These are phyloP conservation scores for Acanthochlamys bracteata DNA, from an alignment of 106 monocot genomes.

Conservation along the genomic window DNA sequence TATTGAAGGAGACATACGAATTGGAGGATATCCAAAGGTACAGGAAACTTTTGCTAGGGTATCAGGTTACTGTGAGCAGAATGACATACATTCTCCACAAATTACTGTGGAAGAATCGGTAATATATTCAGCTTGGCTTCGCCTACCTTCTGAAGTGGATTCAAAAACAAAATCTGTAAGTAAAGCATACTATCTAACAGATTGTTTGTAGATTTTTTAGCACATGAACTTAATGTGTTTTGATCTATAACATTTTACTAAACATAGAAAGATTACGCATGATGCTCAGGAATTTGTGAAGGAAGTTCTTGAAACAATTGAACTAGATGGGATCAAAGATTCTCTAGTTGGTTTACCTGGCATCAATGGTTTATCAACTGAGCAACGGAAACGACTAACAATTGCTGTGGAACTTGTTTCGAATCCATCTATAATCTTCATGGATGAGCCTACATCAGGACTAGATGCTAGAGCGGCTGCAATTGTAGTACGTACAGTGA, in stretches of 20 bases:
- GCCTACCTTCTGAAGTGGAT: slow-evolving; percentile 49
- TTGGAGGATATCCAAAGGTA: slow-evolving; percentile 66
- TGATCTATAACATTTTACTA: background rate
- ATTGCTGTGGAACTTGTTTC: slow-evolving; percentile 78
- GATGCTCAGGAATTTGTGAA: slow-evolving; percentile 47
- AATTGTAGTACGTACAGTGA: slow-evolving; percentile 67
- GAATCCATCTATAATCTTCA: slow-evolving; percentile 71
- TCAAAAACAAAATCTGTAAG: slow-evolving; percentile 45
- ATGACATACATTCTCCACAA: slow-evolving; percentile 68
- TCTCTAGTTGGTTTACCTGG: slow-evolving; percentile 58
- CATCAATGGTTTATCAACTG: slow-evolving; percentile 57
- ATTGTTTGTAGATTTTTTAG: background rate
- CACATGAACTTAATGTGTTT: too few species aligned
- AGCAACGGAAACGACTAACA: slow-evolving; percentile 67
- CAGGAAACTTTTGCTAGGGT: slow-evolving; percentile 71
- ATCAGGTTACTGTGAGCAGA: slow-evolving; percentile 84
- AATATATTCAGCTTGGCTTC: slow-evolving; percentile 63
- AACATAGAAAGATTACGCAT: background rate
- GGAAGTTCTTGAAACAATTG: slow-evolving; percentile 65
- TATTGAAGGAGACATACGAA: slow-evolving; percentile 66
- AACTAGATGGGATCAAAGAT: slow-evolving; percentile 60
- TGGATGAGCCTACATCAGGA: slow-evolving; percentile 82
- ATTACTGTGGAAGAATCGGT: slow-evolving; percentile 82
- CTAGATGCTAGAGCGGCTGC: slow-evolving; percentile 78
- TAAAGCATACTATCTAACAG: background rate